A percentile compares a stretch with the other conserved stretches of the same genome.
phyloP scores from a whole-genome alignment of 2,329 filamentous ascomycete species.

The Beauveria sp. region DNA sequence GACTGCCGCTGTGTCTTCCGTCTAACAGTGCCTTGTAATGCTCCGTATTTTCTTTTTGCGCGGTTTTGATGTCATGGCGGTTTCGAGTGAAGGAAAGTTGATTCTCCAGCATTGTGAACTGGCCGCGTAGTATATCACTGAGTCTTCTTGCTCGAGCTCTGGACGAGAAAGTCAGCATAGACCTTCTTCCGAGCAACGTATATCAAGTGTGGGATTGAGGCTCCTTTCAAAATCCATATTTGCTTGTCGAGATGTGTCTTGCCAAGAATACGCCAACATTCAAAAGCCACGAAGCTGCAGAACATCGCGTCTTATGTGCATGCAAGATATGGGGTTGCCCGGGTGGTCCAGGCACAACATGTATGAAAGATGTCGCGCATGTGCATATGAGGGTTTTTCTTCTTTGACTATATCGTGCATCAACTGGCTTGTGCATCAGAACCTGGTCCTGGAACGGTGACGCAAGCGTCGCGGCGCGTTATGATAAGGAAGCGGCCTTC shows the following conservation, averaged over 20 bases:
- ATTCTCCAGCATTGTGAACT: constrained; percentile 29
- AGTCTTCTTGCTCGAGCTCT: constrained; percentile 18
- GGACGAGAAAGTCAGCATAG: constrained; percentile 20
- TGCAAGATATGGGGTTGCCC: neutral
- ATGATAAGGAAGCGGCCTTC: too few relatives aligned
- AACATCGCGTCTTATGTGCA: neutral
- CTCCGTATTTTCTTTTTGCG: constrained; percentile 25
- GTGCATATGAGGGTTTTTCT: neutral
- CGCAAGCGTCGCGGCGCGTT: neutral
- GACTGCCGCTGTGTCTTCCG: constrained; percentile 23
- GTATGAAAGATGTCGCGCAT: neutral
- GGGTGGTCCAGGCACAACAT: neutral
- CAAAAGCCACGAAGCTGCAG: neutral
- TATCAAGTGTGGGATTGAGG: constrained; percentile 18
- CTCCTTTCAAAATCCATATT: neutral
- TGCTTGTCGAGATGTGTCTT: neutral
- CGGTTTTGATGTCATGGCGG: constrained; percentile 20
- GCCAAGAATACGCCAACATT: neutral
- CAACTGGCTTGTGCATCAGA: neutral
- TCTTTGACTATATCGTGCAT: neutral
- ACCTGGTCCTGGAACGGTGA: neutral
- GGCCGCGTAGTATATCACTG: constrained; percentile 23
- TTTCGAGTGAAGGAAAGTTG: constrained; percentile 23
- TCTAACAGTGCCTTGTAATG: constrained; percentile 24
- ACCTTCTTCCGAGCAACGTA: constrained; percentile 19